Evolutionary conservation across 331 rosid genomes (phyloP), one percentile per base, ranked within the genome.

Genomic region (Rhamnella rubrinervis): DNA sequence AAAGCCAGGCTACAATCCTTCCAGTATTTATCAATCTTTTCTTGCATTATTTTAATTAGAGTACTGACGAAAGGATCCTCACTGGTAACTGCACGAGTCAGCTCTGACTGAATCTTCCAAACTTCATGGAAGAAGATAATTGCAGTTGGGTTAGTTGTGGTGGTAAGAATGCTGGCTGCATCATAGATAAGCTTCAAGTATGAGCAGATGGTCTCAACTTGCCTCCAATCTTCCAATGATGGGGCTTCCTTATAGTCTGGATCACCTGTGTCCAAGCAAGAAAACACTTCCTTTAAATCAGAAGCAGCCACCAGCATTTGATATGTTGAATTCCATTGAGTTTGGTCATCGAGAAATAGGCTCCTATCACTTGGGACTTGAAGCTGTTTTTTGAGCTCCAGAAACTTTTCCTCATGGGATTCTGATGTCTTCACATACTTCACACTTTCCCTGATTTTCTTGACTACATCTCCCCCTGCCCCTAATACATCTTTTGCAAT

Each of bases 371-470:
- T 86, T 35, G 97, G 97, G 49, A 93, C 95, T 83, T 85, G 98
- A 76, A 93, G 98, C 50, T 88, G 95, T 67, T 83, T 84, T 81
- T 85, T 88, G 68, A 93, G 87, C 65, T 88, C 92, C 41, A 87
- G 62, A 73, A 90, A 93, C 61, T 87, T 90, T n/a, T 90, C 97
- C 78, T 88, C 96, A 6, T 88, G 97, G 57, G 96, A 85, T 55
- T 90, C 91, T 14, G 98, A 88, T 28, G 95, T 88, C 80, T 89
- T 93, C 71, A 93, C 97, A 81, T 85, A 90, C 83, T 93, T 93
- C 1, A 90, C 97, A 65, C 90, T 87, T 53, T 84, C 86, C 59
- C 95, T 78, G 76, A 93, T 83, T 81, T 87, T 93, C 63, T 70
- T 85, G 9, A 93, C 85, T 0, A 72, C 59, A 47, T 72, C 88